Conservation (phyloP, 176 grass and related monocot species). For the Rhynchospora breviuscula region DNA sequence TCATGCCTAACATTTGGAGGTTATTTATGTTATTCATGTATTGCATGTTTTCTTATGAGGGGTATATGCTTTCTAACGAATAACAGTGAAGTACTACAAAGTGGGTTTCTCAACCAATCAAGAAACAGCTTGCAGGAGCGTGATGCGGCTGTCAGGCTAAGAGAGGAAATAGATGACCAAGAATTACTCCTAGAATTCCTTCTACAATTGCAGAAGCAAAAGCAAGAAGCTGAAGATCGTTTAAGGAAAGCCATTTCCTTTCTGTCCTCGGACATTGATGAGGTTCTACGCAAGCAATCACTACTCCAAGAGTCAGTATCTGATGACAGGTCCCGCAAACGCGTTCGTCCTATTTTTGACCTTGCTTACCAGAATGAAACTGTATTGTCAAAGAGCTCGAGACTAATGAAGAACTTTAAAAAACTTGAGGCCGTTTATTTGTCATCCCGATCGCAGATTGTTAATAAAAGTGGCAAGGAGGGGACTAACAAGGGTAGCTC, state of each 20-base stretch:
- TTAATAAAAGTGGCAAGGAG: slow-evolving; percentile 42
- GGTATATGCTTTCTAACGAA: background rate
- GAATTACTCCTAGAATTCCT: slow-evolving; percentile 84
- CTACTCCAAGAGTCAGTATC: slow-evolving; percentile 41
- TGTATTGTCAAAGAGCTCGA: slow-evolving; percentile 76
- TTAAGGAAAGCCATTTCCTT: slow-evolving; percentile 71
- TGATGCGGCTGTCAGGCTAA: slow-evolving; percentile 66
- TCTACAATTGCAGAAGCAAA: slow-evolving; percentile 69
- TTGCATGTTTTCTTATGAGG: slow-evolving; percentile 7
- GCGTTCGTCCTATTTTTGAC: slow-evolving; percentile 50
- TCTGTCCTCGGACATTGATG: slow-evolving; percentile 83
- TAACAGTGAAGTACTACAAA: slow-evolving; percentile 76
- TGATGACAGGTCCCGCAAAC: slow-evolving; percentile 64
- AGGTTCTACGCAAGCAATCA: slow-evolving; percentile 55
- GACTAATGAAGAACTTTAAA: slow-evolving; percentile 95
- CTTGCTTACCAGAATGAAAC: slow-evolving; percentile 49
- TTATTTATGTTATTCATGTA: background rate
- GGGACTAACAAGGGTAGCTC: slow-evolving; percentile 55
- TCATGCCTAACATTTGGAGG: background rate
- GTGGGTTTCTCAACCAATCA: slow-evolving; percentile 77
- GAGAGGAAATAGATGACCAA: slow-evolving; percentile 88
- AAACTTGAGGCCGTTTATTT: slow-evolving; percentile 94
- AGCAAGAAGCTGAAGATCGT: slow-evolving; percentile 61
- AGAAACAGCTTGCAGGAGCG: slow-evolving; percentile 67
- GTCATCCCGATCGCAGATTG: slow-evolving; percentile 51